Percentiles rank a stretch among this genome's conserved stretches.
These are phyloP conservation scores for Flaveria robusta DNA, from an alignment of 129 eudicot species.

Conservation along the genomic window DNA sequence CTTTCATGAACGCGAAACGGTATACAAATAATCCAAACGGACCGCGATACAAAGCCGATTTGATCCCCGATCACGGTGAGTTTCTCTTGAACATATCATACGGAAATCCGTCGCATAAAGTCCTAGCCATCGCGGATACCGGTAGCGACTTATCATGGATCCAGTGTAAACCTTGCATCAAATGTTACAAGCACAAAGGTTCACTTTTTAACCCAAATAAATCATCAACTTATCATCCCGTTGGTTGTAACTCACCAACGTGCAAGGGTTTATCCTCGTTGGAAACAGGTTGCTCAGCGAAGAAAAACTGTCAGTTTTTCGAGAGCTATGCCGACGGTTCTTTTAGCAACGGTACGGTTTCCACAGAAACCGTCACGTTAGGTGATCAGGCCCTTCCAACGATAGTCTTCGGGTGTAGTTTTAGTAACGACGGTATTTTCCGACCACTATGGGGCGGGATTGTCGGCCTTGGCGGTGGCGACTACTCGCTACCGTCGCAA, in stretches of 20 bases:
- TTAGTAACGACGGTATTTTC: constrained; percentile 20
- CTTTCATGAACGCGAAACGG: constrained; percentile 25
- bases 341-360: constrained; percentile 28
- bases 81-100: constrained; percentile 40
- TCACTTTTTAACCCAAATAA: constrained; percentile 33
- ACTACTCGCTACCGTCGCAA: constrained; percentile 39
- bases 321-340: constrained; percentile 35
- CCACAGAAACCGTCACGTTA: constrained; percentile 35
- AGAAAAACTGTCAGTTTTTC: constrained; percentile 26
- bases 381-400: constrained; percentile 1
- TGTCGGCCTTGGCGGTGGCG: constrained; percentile 46
- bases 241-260: constrained; percentile 20
- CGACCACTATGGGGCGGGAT: constrained; percentile 24
- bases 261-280: neutral
- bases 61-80: constrained; percentile 38
- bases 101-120: constrained; percentile 34
- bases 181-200: constrained; percentile 34
- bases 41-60: constrained; percentile 21
- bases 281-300: neutral
- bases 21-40: neutral
- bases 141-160: constrained; percentile 48
- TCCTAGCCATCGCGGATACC: constrained; percentile 36
- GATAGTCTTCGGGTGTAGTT: constrained; percentile 40
- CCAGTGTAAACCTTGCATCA: constrained; percentile 41
- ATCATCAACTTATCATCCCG: constrained; percentile 34